Conservation (phyloP, 768 basidiomycete species). For the Mycena crocata region DNA sequence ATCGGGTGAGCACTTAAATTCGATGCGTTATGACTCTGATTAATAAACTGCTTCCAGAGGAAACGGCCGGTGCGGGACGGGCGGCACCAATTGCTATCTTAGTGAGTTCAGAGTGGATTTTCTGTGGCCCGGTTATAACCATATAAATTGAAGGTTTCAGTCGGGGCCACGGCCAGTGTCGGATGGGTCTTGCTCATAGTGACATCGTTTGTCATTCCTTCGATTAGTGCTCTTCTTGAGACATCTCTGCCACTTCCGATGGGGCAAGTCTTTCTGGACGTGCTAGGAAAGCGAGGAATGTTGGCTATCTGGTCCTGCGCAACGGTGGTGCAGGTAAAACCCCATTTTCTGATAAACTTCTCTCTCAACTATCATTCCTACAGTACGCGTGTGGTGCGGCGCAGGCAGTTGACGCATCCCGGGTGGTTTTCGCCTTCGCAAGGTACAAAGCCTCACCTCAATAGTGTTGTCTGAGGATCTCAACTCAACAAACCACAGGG, state of each 20-base stretch:
- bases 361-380: too few species aligned
- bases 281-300: conserved; percentile 77
- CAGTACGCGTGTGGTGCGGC: conserved; percentile 81
- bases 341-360: too few species aligned
- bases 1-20: conserved; percentile 42
- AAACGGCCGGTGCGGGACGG: conserved; percentile 70
- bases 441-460: conserved; percentile 34
- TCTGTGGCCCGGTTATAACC: too few species aligned
- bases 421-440: conserved; percentile 81
- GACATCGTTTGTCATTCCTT: conserved; percentile 71
- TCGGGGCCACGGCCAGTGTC: conserved; percentile 65
- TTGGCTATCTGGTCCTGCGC: conserved; percentile 78
- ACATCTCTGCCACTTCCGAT: conserved; percentile 70
- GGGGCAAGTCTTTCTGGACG: conserved; percentile 77
- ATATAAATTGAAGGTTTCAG: conserved; percentile 59
- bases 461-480: background rate
- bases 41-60: conserved; percentile 51
- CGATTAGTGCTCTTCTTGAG: conserved; percentile 60
- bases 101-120: conserved; percentile 11
- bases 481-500: conserved; percentile 44
- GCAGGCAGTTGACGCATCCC: conserved; percentile 79
- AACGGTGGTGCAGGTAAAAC: conserved; percentile 52
- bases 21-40: background rate
- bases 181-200: conserved; percentile 75
- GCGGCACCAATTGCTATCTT: conserved; percentile 79